Evolutionary conservation across 2,329 filamentous ascomycete genomes (phyloP).

Genomic region (Ophiocordyceps camponoti-rufipedis): DNA sequence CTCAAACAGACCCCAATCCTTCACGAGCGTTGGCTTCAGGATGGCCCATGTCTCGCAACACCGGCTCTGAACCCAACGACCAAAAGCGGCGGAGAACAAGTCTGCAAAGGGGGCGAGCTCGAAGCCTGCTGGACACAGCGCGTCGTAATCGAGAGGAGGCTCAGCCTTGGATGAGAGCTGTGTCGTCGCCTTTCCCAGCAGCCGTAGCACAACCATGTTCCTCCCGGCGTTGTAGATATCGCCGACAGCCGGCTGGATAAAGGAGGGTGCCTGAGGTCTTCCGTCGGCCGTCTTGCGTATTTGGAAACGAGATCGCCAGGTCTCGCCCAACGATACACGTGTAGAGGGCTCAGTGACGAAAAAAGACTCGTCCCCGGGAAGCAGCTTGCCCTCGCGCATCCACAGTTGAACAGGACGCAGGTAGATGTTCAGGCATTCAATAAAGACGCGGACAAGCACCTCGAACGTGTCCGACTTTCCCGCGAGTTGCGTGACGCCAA

Average conservation of each 20-base stretch:
- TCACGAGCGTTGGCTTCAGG: conserved; percentile 48
- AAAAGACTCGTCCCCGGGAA: conserved; percentile 48
- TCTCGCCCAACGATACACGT: conserved; percentile 38
- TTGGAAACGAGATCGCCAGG: conserved; percentile 63
- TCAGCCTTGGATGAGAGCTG: conserved; percentile 13
- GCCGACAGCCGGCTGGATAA: conserved; percentile 48
- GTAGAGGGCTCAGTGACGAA: conserved; percentile 48
- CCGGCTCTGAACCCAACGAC: conserved; percentile 59
- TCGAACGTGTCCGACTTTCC: conserved; percentile 43
- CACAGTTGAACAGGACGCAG: conserved; percentile 61
- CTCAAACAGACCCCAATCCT: conserved; percentile 46
- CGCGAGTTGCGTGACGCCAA: conserved; percentile 50
- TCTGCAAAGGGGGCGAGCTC: conserved; percentile 53
- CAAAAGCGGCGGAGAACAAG: conserved; percentile 52
- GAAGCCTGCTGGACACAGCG: conserved; percentile 29
- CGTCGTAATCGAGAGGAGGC: conserved; percentile 34
- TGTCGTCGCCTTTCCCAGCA: conserved; percentile 33
- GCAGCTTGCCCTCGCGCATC: conserved; percentile 65
- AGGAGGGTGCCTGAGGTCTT: conserved; percentile 50
- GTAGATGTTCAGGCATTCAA: conserved; percentile 69
- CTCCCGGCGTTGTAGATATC: conserved; percentile 81
- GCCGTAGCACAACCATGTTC: conserved; percentile 66
- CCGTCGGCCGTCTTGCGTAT: conserved; percentile 44
- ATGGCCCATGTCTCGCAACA: conserved; percentile 50
- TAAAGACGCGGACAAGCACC: conserved; percentile 51